Percentiles rank a stretch among this genome's conserved stretches.
These are phyloP conservation scores for Hericium rajendrae DNA, from an alignment of 768 basidiomycete species.

Conservation along the genomic window DNA sequence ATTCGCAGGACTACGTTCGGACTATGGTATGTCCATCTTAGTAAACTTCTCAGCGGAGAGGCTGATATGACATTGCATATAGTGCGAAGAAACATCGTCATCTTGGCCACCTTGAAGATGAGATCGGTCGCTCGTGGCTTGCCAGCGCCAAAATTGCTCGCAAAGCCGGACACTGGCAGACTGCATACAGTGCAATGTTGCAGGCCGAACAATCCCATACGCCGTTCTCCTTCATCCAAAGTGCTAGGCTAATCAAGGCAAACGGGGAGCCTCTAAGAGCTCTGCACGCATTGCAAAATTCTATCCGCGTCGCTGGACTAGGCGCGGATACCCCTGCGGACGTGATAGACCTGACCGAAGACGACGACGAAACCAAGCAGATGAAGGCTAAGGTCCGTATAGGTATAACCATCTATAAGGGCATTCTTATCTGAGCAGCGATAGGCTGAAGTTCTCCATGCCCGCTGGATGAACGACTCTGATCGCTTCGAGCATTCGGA, in stretches of 20 bases:
- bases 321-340: conserved; percentile 17
- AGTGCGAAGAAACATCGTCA: conserved; percentile 5
- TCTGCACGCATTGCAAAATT: conserved; percentile 76
- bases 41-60: no score
- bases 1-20: conserved; percentile 78
- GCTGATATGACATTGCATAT: not conserved
- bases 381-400: conserved; percentile 63
- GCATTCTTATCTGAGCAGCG: no score
- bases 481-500: conserved; percentile 63
- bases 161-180: conserved; percentile 92
- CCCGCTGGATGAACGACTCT: conserved; percentile 89
- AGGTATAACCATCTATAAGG: not conserved
- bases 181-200: conserved; percentile 90
- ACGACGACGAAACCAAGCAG: conserved; percentile 37
- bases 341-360: conserved; percentile 49
- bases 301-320: conserved; percentile 34
- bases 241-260: conserved; percentile 75
- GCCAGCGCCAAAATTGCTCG: conserved; percentile 91
- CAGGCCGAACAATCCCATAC: conserved; percentile 74
- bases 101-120: conserved; percentile 4
- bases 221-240: conserved; percentile 79
- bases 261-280: conserved; percentile 78
- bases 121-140: conserved; percentile 80
- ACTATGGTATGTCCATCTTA: conserved; percentile 35
- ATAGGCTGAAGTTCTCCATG: conserved; percentile 77